phyloP scores from a whole-genome alignment of 768 basidiomycete genomes.

The Crucibulum laeve region DNA sequence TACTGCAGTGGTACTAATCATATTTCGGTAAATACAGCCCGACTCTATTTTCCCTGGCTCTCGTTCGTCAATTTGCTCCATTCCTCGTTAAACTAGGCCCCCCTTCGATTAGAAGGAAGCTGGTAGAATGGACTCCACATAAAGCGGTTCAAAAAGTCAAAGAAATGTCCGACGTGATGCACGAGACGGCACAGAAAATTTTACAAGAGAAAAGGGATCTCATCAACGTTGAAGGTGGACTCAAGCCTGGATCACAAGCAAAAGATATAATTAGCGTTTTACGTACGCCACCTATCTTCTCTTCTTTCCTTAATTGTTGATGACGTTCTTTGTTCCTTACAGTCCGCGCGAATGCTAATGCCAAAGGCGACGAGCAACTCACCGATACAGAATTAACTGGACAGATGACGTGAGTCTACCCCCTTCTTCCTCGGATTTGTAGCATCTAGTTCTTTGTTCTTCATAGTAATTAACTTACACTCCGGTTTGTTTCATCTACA shows the following conservation, averaged over 20 bases:
- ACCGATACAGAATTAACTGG: slow-evolving; percentile 40
- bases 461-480: neutral
- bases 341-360: slow-evolving; percentile 35
- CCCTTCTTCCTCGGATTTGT: neutral
- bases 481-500: slow-evolving; percentile 8
- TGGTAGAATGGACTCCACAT: slow-evolving; percentile 37
- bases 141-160: slow-evolving; percentile 35
- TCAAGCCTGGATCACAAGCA: slow-evolving; percentile 14
- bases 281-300: slow-evolving; percentile 18
- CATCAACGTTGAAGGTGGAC: slow-evolving; percentile 13
- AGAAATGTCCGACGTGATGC: slow-evolving; percentile 44
- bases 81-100: slow-evolving; percentile 36
- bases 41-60: slow-evolving; percentile 37
- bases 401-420: slow-evolving; percentile 40
- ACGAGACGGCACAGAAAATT: slow-evolving; percentile 35
- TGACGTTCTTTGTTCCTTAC: neutral
- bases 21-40: slow-evolving; percentile 26
- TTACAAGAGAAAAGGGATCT: slow-evolving; percentile 30
- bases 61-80: slow-evolving; percentile 43
- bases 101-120: slow-evolving; percentile 33
- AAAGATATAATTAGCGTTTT: slow-evolving; percentile 51
- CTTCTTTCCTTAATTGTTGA: neutral
- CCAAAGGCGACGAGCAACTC: slow-evolving; percentile 28
- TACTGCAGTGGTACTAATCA: neutral
- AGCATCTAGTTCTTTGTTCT: neutral